These are phyloP conservation scores for Delphinella strobiligena DNA, from an alignment of 2,329 filamentous ascomycete genomes.

Conservation along the genomic window DNA sequence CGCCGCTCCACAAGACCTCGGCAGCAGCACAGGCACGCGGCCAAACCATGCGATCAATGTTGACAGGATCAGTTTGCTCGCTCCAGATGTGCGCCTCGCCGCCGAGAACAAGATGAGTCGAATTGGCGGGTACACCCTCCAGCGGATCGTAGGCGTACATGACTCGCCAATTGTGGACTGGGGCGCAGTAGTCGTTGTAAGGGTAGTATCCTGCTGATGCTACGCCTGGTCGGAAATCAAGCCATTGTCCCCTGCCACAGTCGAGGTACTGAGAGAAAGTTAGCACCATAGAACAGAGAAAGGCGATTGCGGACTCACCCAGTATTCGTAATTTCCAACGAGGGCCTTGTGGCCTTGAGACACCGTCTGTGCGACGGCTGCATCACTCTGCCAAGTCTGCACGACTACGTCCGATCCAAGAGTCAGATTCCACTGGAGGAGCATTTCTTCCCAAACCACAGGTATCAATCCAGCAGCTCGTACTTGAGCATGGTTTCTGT, in stretches of 20 bases:
- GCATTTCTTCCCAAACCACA: conserved; percentile 82
- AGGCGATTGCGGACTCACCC: no score
- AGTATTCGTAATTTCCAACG: conserved; percentile 65
- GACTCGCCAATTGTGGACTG: conserved; percentile 68
- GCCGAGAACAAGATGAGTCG: conserved; percentile 59
- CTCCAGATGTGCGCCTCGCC: conserved; percentile 75
- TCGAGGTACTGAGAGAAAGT: conserved; percentile 54
- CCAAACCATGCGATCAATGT: conserved; percentile 67
- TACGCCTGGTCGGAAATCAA: conserved; percentile 53
- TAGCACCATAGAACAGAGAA: neutral
- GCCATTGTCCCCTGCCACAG: conserved; percentile 69
- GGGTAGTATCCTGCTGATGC: conserved; percentile 47
- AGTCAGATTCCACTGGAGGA: conserved; percentile 64
- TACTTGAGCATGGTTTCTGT: conserved; percentile 55
- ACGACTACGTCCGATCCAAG: conserved; percentile 60
- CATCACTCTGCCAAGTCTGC: conserved; percentile 63
- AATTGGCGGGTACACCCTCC: conserved; percentile 46
- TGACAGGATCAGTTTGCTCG: conserved; percentile 64
- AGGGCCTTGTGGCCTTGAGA: conserved; percentile 57
- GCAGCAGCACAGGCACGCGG: conserved; percentile 61
- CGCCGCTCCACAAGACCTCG: conserved; percentile 71
- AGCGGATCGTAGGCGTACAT: conserved; percentile 72
- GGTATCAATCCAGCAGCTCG: conserved; percentile 54
- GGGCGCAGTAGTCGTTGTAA: conserved; percentile 70
- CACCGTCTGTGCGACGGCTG: conserved; percentile 49